phyloP scores from a whole-genome alignment of 176 grass and related monocot species.

The Eleusine indica region DNA sequence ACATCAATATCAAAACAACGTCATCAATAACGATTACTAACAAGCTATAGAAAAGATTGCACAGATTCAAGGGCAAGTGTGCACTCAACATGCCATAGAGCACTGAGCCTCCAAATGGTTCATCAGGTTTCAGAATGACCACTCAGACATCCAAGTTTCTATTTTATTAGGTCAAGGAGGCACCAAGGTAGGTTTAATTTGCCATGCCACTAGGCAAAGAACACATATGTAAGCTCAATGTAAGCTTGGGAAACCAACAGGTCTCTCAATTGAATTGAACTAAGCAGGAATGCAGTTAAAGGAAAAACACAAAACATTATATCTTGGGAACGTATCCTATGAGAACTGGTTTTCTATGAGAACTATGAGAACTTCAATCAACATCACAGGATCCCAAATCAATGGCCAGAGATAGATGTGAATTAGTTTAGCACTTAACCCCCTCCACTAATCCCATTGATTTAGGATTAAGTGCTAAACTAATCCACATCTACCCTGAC shows the following conservation, averaged over 20 bases:
- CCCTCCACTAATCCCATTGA: no score
- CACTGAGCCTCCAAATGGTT: neutral
- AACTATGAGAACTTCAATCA: no score
- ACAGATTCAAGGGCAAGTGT: neutral
- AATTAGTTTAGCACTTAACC: no score
- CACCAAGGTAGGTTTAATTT: neutral
- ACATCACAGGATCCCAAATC: no score
- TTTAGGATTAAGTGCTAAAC: no score
- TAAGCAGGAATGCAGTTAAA: neutral
- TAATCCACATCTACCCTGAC: no score
- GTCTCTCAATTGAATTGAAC: neutral
- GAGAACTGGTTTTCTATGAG: no score
- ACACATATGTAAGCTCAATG: neutral
- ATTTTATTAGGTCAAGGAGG: neutral
- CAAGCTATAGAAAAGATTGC: neutral
- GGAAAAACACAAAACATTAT: neutral
- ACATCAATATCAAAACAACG: neutral
- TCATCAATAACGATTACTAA: neutral
- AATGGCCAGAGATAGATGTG: no score
- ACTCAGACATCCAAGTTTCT: neutral
- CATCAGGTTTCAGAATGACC: slow-evolving; percentile 4
- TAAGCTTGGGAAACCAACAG: neutral
- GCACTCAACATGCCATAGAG: neutral
- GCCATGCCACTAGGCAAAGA: neutral
- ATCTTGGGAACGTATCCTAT: neutral